phyloP scores from a whole-genome alignment of 2,329 filamentous ascomycete species.

The Endoconidiophora polonica region DNA sequence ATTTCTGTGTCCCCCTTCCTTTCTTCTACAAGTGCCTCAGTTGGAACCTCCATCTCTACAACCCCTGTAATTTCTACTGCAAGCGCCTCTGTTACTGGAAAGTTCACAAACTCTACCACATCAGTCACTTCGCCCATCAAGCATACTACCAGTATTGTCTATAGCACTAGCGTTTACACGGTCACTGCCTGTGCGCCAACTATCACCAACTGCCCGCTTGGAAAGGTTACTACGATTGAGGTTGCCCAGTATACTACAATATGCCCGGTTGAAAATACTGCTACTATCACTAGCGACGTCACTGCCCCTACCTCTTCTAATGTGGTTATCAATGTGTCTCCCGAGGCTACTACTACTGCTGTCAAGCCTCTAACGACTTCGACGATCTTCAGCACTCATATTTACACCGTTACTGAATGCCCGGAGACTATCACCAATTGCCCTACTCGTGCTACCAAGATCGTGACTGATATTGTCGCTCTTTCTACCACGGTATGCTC shows the following conservation, averaged over 20 bases:
- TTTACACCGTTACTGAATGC: constrained; percentile 41
- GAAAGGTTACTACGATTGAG: constrained; percentile 17
- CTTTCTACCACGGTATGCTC: constrained; percentile 31
- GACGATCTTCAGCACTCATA: constrained; percentile 24
- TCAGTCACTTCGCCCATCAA: constrained; percentile 7
- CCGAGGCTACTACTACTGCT: neutral
- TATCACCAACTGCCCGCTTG: constrained; percentile 19
- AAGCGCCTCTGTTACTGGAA: constrained; percentile 9
- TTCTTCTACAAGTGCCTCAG: neutral
- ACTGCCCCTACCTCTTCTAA: neutral
- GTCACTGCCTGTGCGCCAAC: constrained; percentile 20
- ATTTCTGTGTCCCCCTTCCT: neutral
- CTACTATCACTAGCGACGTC: neutral
- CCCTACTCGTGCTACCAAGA: constrained; percentile 20
- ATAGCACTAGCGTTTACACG: constrained; percentile 18
- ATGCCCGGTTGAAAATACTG: constrained; percentile 22
- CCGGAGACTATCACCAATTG: constrained; percentile 26
- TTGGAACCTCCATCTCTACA: neutral
- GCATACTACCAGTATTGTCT: constrained; percentile 18
- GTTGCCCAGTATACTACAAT: constrained; percentile 22
- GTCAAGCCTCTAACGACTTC: constrained; percentile 18
- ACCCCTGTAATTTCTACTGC: neutral
- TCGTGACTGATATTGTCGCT: constrained; percentile 25
- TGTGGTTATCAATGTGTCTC: neutral
- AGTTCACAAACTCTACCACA: constrained; percentile 8